Percentiles rank a stretch among this genome's conserved stretches.
Evolutionary conservation across 164 flowering plant species (phyloP).

Genomic region (Stephania yunnanensis): DNA sequence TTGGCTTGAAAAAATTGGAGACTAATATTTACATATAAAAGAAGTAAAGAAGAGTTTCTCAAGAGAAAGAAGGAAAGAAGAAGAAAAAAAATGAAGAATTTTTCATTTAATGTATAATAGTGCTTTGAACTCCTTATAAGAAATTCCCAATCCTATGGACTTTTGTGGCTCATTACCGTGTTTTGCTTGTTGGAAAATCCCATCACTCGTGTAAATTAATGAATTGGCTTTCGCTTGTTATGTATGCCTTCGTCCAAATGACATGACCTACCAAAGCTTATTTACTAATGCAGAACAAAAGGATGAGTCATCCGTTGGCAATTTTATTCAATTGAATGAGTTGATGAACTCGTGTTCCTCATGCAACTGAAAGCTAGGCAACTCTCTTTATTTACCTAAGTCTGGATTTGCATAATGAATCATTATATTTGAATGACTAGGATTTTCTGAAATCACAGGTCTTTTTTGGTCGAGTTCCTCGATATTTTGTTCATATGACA

Average conservation of each 20-base stretch:
- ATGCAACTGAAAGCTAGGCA: not conserved
- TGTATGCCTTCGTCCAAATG: not conserved
- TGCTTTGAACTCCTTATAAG: not conserved
- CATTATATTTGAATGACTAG: not conserved
- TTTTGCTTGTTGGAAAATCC: not conserved
- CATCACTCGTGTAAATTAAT: no score
- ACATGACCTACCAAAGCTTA: not conserved
- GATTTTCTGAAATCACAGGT: not conserved
- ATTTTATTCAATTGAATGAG: not conserved
- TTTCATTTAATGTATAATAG: not conserved
- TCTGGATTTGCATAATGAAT: not conserved
- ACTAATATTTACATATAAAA: not conserved
- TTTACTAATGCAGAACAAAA: not conserved
- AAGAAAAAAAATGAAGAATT: not conserved
- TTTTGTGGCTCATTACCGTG: not conserved
- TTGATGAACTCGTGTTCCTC: not conserved
- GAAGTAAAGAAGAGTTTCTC: no score
- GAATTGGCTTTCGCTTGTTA: not conserved
- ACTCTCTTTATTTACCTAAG: not conserved
- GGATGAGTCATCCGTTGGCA: not conserved
- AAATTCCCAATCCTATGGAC: no score
- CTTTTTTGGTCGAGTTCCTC: not conserved
- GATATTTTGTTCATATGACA: not conserved
- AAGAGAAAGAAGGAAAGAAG: no score
- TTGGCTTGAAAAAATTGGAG: not conserved